A percentile compares a stretch with the other conserved stretches of the same genome.
phyloP scores from a whole-genome alignment of 805 yeast genomes.

The baker's yeast (Saccharomyces cerevisiae) region DNA sequence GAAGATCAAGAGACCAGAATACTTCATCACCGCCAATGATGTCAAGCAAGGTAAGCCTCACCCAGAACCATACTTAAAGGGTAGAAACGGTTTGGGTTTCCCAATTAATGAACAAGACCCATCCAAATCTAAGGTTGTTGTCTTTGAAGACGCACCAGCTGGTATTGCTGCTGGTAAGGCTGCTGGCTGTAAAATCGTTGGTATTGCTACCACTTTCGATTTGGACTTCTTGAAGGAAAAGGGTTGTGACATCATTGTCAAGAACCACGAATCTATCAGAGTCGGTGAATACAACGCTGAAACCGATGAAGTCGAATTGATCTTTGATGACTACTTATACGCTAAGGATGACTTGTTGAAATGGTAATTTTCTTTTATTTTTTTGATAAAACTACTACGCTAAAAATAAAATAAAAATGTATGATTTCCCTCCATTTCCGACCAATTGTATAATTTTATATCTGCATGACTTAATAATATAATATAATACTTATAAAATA shows the following conservation, averaged over 20 bases:
- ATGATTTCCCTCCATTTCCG: slow-evolving; percentile 1
- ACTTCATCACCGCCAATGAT: slow-evolving; percentile 75
- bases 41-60: slow-evolving; percentile 77
- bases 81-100: slow-evolving; percentile 36
- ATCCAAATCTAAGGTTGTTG: slow-evolving; percentile 42
- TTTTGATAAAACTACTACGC: neutral
- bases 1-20: slow-evolving; percentile 53
- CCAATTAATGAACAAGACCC: slow-evolving; percentile 32
- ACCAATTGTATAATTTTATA: slow-evolving; percentile 1
- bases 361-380: slow-evolving; percentile 20
- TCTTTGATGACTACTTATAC: slow-evolving; percentile 33
- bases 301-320: slow-evolving; percentile 32
- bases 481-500: neutral
- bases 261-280: slow-evolving; percentile 57
- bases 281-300: slow-evolving; percentile 46
- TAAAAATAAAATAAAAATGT: neutral
- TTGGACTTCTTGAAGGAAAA: slow-evolving; percentile 59
- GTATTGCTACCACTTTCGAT: slow-evolving; percentile 73
- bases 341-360: slow-evolving; percentile 31
- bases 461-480: neutral
- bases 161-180: slow-evolving; percentile 78
- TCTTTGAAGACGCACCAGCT: slow-evolving; percentile 86
- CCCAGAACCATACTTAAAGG: slow-evolving; percentile 72
- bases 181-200: slow-evolving; percentile 76
- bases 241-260: slow-evolving; percentile 78